Conservation (phyloP, 2,329 filamentous ascomycete species). For the Mycosphaerella arachidis region DNA sequence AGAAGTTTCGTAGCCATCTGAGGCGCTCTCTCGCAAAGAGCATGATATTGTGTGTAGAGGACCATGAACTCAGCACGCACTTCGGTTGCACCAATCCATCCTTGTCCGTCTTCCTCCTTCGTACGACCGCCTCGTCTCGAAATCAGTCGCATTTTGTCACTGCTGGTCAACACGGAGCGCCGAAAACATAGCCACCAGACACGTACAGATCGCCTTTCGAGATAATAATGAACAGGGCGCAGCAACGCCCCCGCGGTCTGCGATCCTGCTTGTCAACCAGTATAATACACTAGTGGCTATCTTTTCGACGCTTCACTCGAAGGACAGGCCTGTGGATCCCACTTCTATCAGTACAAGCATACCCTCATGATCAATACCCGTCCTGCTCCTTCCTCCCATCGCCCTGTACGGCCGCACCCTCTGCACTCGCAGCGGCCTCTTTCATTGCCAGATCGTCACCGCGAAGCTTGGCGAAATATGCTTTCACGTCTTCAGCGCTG, state of each 20-base stretch:
- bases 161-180: too few species aligned
- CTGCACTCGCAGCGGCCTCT: slow-evolving; percentile 30
- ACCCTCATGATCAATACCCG: slow-evolving; percentile 32
- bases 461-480: slow-evolving; percentile 88
- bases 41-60: too few species aligned
- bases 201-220: too few species aligned
- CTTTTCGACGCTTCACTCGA: background rate
- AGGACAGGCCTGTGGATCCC: slow-evolving; percentile 7
- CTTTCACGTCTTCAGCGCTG: slow-evolving; percentile 91
- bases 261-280: background rate
- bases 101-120: too few species aligned
- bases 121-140: too few species aligned
- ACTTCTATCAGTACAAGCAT: slow-evolving; percentile 5
- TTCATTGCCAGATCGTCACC: slow-evolving; percentile 64
- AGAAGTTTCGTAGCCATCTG: background rate
- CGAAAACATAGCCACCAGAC: background rate
- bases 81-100: too few species aligned
- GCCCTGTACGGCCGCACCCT: slow-evolving; percentile 19
- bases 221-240: too few species aligned
- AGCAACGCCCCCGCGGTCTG: too few species aligned
- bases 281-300: background rate
- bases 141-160: too few species aligned
- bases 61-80: too few species aligned
- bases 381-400: slow-evolving; percentile 37
- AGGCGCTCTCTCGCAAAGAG: background rate